Evolutionary conservation across 1,284 basidiomycete species (phyloP).

Genomic region (Gomphus bonarii): DNA sequence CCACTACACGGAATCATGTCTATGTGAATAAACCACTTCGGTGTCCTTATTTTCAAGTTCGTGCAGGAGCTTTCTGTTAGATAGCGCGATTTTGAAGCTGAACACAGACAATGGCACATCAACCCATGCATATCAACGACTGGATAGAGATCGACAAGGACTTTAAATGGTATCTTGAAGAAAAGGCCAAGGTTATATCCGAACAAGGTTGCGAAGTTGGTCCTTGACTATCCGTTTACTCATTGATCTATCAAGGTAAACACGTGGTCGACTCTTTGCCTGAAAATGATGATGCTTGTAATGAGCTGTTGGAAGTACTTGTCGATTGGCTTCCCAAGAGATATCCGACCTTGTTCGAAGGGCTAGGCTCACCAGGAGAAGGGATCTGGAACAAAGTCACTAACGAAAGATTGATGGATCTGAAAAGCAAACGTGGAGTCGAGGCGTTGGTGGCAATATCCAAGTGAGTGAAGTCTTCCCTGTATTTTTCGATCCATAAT

Average conservation of each 20-base stretch:
- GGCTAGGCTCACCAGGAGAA: conserved; percentile 13
- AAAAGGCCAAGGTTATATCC: conserved; percentile 27
- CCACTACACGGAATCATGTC: conserved; percentile 25
- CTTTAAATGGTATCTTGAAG: conserved; percentile 27
- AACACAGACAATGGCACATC: conserved; percentile 28
- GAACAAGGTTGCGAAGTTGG: conserved; percentile 19
- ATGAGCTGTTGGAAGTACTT: conserved; percentile 27
- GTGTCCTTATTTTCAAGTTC: conserved; percentile 27
- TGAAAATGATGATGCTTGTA: conserved; percentile 28
- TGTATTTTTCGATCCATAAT: not conserved
- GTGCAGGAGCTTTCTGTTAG: not conserved
- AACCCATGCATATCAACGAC: conserved; percentile 30
- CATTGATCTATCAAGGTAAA: conserved; percentile 19
- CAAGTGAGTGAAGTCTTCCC: conserved; percentile 14
- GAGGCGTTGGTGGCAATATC: conserved; percentile 25
- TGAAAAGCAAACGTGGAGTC: conserved; percentile 18
- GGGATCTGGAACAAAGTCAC: conserved; percentile 29
- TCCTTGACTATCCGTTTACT: not conserved
- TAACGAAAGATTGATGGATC: conserved; percentile 18
- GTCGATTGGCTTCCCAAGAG: conserved; percentile 29
- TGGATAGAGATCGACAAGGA: conserved; percentile 35
- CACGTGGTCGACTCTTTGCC: conserved; percentile 28
- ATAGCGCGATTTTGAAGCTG: not conserved
- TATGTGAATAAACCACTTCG: conserved; percentile 28
- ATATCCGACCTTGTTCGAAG: conserved; percentile 28